phyloP scores from a whole-genome alignment of 768 basidiomycete species.

The Dentipellis fragilis region DNA sequence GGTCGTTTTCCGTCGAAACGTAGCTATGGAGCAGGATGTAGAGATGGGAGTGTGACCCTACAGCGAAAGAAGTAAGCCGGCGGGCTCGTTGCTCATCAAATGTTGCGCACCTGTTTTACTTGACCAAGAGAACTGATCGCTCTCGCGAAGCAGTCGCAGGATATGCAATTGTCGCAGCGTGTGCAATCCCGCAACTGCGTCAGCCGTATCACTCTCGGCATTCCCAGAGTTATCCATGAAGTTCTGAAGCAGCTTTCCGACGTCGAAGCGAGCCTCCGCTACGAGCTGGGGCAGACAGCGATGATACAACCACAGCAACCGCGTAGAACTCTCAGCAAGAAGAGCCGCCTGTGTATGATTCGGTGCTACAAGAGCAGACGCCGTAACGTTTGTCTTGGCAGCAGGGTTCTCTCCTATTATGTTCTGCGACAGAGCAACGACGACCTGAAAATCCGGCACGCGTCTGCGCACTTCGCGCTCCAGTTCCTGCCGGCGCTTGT shows the following conservation, averaged over 20 bases:
- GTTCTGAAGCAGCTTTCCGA: slow-evolving; percentile 61
- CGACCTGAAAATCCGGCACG: slow-evolving; percentile 79
- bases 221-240: slow-evolving; percentile 23
- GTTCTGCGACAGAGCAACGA: slow-evolving; percentile 73
- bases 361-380: background rate
- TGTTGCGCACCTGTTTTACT: slow-evolving; percentile 49
- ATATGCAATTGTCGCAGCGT: slow-evolving; percentile 70
- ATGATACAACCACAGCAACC: slow-evolving; percentile 83
- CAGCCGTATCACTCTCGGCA: slow-evolving; percentile 20
- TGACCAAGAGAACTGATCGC: slow-evolving; percentile 73
- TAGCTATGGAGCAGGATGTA: slow-evolving; percentile 63
- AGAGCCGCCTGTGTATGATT: slow-evolving; percentile 43
- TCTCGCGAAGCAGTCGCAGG: slow-evolving; percentile 60
- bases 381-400: background rate
- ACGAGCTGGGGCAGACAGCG: slow-evolving; percentile 62
- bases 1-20: slow-evolving; percentile 32
- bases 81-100: background rate
- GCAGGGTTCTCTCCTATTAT: slow-evolving; percentile 6
- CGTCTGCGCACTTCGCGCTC: slow-evolving; percentile 65
- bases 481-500: slow-evolving; percentile 52
- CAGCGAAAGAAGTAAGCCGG: background rate
- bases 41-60: slow-evolving; percentile 46
- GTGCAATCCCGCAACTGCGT: slow-evolving; percentile 31
- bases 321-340: slow-evolving; percentile 69
- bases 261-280: slow-evolving; percentile 76